A percentile compares a stretch with the other conserved stretches of the same genome.
Evolutionary conservation across 352 stramenopile genomes (phyloP).

Genomic region (Elongisporangium senticosum): DNA sequence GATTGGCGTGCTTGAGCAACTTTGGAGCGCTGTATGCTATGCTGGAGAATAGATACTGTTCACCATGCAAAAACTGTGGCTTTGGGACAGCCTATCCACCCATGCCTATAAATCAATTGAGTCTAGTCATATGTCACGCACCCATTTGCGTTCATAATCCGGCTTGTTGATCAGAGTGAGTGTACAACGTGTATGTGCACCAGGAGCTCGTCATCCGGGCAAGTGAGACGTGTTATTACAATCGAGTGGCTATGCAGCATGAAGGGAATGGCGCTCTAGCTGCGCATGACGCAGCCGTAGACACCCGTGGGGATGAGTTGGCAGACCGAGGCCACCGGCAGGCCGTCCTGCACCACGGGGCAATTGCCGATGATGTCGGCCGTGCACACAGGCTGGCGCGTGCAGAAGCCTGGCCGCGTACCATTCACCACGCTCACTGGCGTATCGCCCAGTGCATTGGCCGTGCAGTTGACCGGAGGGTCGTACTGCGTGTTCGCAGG

Average conservation of each 20-base stretch:
- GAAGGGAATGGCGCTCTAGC: background rate
- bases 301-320: constrained; percentile 21
- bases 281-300: constrained; percentile 21
- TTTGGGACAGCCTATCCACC: background rate
- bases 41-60: background rate
- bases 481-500: constrained; percentile 14
- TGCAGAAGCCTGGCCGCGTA: constrained; percentile 14
- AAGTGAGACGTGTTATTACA: background rate
- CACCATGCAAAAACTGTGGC: background rate
- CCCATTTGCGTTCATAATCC: background rate
- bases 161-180: background rate
- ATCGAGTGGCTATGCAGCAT: background rate
- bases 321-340: constrained; percentile 22
- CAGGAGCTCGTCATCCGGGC: background rate
- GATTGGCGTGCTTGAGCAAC: background rate
- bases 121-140: background rate
- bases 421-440: constrained; percentile 21
- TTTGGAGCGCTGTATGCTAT: background rate
- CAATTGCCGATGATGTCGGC: constrained; percentile 29
- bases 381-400: constrained; percentile 19
- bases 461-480: constrained; percentile 18
- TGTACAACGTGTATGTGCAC: background rate
- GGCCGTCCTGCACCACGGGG: constrained; percentile 19
- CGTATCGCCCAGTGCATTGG: constrained; percentile 18
- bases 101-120: background rate